A percentile compares a stretch with the other conserved stretches of the same genome.
phyloP scores from a whole-genome alignment of 176 grass and related monocot species.

The Avena sativa region DNA sequence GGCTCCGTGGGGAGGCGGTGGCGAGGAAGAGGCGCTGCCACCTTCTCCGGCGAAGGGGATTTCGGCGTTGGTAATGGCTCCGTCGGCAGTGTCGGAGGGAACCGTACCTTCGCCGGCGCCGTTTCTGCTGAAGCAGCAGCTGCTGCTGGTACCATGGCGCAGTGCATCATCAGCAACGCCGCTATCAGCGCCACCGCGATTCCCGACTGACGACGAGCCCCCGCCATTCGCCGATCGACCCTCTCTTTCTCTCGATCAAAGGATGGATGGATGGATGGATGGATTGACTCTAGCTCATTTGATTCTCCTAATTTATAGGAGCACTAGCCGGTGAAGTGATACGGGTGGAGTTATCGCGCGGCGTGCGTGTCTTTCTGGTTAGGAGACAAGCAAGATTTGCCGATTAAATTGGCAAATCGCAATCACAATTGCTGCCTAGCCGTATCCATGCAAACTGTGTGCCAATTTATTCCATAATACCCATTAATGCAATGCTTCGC shows the following conservation, averaged over 20 bases:
- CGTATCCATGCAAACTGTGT: neutral
- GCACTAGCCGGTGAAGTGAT: neutral
- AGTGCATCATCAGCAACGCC: neutral
- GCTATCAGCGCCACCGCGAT: neutral
- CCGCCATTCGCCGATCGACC: neutral
- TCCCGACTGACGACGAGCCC: neutral
- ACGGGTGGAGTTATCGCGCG: neutral
- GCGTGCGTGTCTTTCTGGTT: neutral
- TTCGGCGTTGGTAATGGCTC: neutral
- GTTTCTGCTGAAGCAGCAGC: neutral
- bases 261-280: neutral
- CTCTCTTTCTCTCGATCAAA: neutral
- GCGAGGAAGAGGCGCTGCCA: neutral
- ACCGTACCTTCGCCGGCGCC: neutral
- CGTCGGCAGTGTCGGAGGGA: neutral
- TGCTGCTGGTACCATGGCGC: neutral
- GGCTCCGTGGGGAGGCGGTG: constrained; percentile 1
- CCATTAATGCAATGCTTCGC: neutral
- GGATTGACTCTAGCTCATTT: neutral
- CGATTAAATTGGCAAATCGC: neutral
- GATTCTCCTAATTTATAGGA: neutral
- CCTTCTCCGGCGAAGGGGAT: neutral
- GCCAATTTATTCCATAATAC: neutral
- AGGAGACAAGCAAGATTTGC: neutral
- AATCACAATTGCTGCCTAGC: neutral